phyloP scores from a whole-genome alignment of 305 asterid species.

The Fraxinus ornus region DNA sequence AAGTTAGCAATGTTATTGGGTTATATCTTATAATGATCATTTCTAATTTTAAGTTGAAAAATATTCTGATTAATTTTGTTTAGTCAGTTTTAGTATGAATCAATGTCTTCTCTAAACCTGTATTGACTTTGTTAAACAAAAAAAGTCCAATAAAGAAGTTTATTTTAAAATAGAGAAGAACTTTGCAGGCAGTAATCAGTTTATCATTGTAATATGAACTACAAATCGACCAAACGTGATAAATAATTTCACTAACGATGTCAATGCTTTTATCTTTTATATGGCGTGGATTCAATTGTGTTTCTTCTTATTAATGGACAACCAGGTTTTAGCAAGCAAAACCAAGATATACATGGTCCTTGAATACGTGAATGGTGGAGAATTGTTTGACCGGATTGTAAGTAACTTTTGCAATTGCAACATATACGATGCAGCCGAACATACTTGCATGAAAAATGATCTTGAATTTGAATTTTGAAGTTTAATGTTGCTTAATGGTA shows the following conservation, averaged over 20 bases:
- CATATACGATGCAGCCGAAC: background rate
- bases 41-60: background rate
- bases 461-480: background rate
- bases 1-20: background rate
- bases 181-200: background rate
- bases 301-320: slow-evolving; percentile 14
- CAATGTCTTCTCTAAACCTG: background rate
- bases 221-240: background rate
- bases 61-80: background rate
- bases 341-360: slow-evolving; percentile 92
- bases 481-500: background rate
- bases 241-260: background rate
- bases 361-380: slow-evolving; percentile 92
- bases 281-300: background rate
- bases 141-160: background rate
- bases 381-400: slow-evolving; percentile 90
- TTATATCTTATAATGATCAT: background rate
- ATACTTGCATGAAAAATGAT: background rate
- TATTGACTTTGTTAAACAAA: background rate
- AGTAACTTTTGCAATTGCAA: slow-evolving; percentile 29
- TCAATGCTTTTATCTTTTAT: slow-evolving; percentile 2
- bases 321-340: slow-evolving; percentile 94
- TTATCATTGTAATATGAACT: background rate
- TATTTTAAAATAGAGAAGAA: background rate
- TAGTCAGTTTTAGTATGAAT: background rate